Conservation (phyloP, 2,329 filamentous ascomycete species). For the Cladosporium sp. region DNA sequence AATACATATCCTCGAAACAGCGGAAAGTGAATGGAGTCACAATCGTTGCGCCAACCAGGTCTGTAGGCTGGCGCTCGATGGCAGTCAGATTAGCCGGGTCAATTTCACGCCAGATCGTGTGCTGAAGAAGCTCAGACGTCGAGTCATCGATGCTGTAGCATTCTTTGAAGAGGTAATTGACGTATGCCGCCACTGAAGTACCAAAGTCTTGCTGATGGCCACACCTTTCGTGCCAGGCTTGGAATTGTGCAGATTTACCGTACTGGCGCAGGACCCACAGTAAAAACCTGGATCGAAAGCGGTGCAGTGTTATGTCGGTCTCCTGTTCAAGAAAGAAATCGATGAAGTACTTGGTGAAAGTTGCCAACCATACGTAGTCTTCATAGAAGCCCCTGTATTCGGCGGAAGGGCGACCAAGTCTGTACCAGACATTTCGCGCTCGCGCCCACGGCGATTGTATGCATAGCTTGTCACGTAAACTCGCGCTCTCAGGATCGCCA, state of each 20-base stretch:
- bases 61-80: slow-evolving; percentile 27
- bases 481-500: slow-evolving; percentile 53
- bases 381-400: slow-evolving; percentile 65
- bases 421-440: slow-evolving; percentile 60
- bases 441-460: slow-evolving; percentile 56
- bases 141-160: slow-evolving; percentile 51
- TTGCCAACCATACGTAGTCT: slow-evolving; percentile 70
- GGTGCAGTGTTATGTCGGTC: slow-evolving; percentile 50
- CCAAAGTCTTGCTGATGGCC: slow-evolving; percentile 61
- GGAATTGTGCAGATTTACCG: slow-evolving; percentile 45
- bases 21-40: slow-evolving; percentile 70
- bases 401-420: slow-evolving; percentile 55
- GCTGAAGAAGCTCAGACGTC: slow-evolving; percentile 32
- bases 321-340: slow-evolving; percentile 58
- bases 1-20: slow-evolving; percentile 66
- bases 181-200: slow-evolving; percentile 59
- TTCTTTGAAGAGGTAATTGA: slow-evolving; percentile 68
- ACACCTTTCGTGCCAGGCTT: slow-evolving; percentile 54
- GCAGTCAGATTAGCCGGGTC: slow-evolving; percentile 33
- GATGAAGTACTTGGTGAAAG: slow-evolving; percentile 70
- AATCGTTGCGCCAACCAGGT: slow-evolving; percentile 50
- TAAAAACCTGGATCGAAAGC: slow-evolving; percentile 62
- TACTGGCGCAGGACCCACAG: slow-evolving; percentile 58
- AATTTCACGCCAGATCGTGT: slow-evolving; percentile 44
- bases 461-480: slow-evolving; percentile 53